Evolutionary conservation across 306 rosid genomes (phyloP), one percentile per base, ranked within the genome.

Genomic region (Quercus alba): DNA sequence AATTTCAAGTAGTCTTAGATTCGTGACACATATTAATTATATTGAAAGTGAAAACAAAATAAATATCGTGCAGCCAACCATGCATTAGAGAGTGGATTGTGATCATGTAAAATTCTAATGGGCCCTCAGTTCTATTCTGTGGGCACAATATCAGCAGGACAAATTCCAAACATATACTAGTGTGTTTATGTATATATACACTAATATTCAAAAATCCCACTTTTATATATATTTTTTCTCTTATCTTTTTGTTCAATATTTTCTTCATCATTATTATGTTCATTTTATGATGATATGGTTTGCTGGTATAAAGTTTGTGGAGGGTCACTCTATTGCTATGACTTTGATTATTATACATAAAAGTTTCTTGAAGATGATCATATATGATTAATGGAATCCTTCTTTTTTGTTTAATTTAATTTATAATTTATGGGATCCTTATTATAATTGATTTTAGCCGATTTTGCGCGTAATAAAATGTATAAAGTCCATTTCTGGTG

Each of bases 51-150:
- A 56, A 75, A 81, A 18, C 80, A 70, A 74, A 80, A 76, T 70
- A 76, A 56, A 73, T 70, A 79, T 66, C 61, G 35, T 76, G 66
- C 82, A 76, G n/a, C 73, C 86, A 78, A 76, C 79, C 84, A 78
- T 74, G 77, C 49, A 19, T 26, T 19, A 70, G 84, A 79, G 84
- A 79, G 77, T 79, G 75, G 56, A 56, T 66, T 21, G 59, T n/a
- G 44, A 38, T 69, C 35, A n/a, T 20, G 46, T 70, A 54, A 10
- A 10, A 56, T 78, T 41, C 80, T 78, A 84, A 66, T 74, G 70
- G 68, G 14, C 30, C 68, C 21, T 54, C 30, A 26, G 21, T 18
- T 46, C 55, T 28, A 14, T 63, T 63, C 41, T 63, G 35, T 62
- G 66, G 66, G 30, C 66, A 21, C 28, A 20, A 13, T 12, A 3